Evolutionary conservation across 2,329 filamentous ascomycete species (phyloP).

Genomic region (Colletotrichum lentis): DNA sequence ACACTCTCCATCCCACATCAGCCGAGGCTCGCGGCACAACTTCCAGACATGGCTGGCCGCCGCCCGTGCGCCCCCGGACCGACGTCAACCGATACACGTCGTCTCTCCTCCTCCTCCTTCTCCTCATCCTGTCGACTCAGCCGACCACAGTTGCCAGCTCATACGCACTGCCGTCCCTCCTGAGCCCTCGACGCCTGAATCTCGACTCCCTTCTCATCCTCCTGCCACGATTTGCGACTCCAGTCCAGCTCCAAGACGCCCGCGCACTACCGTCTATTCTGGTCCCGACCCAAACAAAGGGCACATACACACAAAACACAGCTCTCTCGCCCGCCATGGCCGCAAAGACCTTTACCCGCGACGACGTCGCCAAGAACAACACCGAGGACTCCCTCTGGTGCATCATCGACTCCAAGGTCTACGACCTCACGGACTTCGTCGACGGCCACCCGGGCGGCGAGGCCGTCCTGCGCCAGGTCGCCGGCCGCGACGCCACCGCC

Average conservation of each 20-base stretch:
- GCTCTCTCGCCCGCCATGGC: constrained; percentile 43
- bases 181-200: neutral
- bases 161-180: neutral
- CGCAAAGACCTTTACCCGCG: constrained; percentile 63
- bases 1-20: constrained; percentile 25
- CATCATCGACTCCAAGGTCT: constrained; percentile 86
- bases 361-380: constrained; percentile 78
- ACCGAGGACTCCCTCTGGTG: constrained; percentile 80
- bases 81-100: constrained; percentile 30
- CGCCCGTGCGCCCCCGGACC: constrained; percentile 13
- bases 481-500: constrained; percentile 80
- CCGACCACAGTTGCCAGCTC: neutral
- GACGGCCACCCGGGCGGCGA: constrained; percentile 86
- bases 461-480: constrained; percentile 81
- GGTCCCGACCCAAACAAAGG: neutral
- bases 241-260: neutral
- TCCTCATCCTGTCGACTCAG: neutral
- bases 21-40: constrained; percentile 34
- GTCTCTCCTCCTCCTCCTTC: neutral
- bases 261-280: neutral
- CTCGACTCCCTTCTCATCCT: neutral
- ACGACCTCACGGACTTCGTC: constrained; percentile 85
- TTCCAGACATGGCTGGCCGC: constrained; percentile 27
- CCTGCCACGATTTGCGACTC: neutral
- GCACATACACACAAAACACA: neutral